A percentile compares a stretch with the other conserved stretches of the same genome.
phyloP scores from a whole-genome alignment of 345 rosid species.

The Diplotaxis tenuifolia region DNA sequence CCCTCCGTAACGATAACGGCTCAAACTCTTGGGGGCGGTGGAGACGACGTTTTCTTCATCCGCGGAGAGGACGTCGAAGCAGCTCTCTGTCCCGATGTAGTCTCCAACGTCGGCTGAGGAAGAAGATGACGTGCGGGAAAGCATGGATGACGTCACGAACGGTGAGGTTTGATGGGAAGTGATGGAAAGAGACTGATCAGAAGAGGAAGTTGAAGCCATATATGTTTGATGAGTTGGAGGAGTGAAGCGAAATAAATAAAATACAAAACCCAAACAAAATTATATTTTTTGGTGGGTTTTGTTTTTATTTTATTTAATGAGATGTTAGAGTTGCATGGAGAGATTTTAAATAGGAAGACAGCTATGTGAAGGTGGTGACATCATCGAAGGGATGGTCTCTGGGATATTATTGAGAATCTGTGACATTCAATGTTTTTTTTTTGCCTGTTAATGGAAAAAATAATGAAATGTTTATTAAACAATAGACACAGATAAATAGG shows the following conservation, averaged over 20 bases:
- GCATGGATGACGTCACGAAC: constrained; percentile 30
- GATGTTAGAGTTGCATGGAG: constrained; percentile 35
- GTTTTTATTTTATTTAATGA: not conserved
- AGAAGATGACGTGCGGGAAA: constrained; percentile 37
- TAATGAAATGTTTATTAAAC: constrained; percentile 2
- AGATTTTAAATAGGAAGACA: constrained; percentile 38
- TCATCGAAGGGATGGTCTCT: constrained; percentile 32
- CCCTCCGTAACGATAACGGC: constrained; percentile 28
- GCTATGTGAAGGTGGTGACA: constrained; percentile 33
- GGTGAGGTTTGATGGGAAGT: constrained; percentile 23
- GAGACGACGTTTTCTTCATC: constrained; percentile 19
- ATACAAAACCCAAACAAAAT: constrained; percentile 19
- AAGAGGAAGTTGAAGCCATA: constrained; percentile 26
- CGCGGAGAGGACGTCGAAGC: constrained; percentile 48
- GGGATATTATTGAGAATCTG: constrained; percentile 37
- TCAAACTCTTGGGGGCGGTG: not conserved
- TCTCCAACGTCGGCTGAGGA: constrained; percentile 52
- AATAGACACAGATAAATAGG: constrained; percentile 1
- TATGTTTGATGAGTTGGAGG: constrained; percentile 25
- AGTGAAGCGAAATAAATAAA: constrained; percentile 18
- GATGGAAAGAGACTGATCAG: constrained; percentile 25
- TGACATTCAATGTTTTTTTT: constrained; percentile 26
- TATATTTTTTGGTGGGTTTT: constrained; percentile 18
- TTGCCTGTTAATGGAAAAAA: constrained; percentile 28
- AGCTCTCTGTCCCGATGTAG: constrained; percentile 79